Evolutionary conservation across 192 early-diverging fungal genomes (phyloP).

Genomic region (Gryganskiella cystojenkinii): DNA sequence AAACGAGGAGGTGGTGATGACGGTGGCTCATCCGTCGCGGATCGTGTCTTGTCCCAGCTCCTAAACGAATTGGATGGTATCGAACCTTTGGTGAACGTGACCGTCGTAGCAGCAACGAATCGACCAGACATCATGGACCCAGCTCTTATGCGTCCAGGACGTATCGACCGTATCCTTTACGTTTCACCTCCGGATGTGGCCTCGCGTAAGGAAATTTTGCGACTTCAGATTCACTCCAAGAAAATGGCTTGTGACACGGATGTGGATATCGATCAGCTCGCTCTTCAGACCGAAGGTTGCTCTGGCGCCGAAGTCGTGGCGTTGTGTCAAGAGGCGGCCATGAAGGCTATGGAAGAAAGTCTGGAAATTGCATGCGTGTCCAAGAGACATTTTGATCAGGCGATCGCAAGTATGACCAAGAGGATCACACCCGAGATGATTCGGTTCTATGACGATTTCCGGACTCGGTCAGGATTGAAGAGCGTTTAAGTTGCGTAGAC

Average conservation of each 20-base stretch:
- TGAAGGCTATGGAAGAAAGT: slow-evolving; percentile 92
- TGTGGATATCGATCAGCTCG: slow-evolving; percentile 76
- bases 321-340: slow-evolving; percentile 93
- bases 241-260: slow-evolving; percentile 79
- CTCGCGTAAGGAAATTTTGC: slow-evolving; percentile 84
- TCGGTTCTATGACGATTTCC: slow-evolving; percentile 85
- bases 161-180: slow-evolving; percentile 95
- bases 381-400: slow-evolving; percentile 72
- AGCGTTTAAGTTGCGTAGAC: slow-evolving; percentile 43
- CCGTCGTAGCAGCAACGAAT: slow-evolving; percentile 97
- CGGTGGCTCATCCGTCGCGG: slow-evolving; percentile 85
- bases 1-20: slow-evolving; percentile 75
- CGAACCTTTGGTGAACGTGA: slow-evolving; percentile 94
- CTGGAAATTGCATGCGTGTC: slow-evolving; percentile 58
- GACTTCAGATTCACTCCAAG: slow-evolving; percentile 66
- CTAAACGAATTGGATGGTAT: slow-evolving; percentile 96
- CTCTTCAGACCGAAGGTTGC: slow-evolving; percentile 82
- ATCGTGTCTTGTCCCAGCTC: slow-evolving; percentile 95
- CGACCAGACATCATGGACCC: slow-evolving; percentile 97
- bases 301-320: slow-evolving; percentile 96
- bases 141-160: slow-evolving; percentile 91
- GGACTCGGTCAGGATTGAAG: slow-evolving; percentile 59
- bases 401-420: slow-evolving; percentile 67
- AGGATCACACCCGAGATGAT: slow-evolving; percentile 94
- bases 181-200: slow-evolving; percentile 88